Base-by-base conservation (phyloP, 176 grass and related monocot species). In the Luzula sylvatica region DNA sequence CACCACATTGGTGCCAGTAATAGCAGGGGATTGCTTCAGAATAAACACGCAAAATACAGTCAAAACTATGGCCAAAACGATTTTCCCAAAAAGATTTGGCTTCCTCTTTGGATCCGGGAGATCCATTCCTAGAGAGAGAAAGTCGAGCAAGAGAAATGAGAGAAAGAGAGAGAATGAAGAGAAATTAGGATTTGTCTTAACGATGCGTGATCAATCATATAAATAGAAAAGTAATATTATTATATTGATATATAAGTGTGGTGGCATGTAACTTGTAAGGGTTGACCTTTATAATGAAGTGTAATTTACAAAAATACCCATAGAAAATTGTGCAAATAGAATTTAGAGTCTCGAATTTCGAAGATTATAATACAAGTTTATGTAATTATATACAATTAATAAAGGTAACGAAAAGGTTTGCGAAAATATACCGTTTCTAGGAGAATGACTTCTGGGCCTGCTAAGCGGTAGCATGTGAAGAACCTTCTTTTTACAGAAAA, bases 21-120 rank as follows among this genome's bases (percentile, higher is more conserved):
- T 89, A 64, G 68, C 81, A 80, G 85, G 85, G 60, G 86, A 87
- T 75, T 90, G 92, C 81, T 90, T 98, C 55, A 98, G 66, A 73
- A 90, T 75, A 73, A 83, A 88, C 74, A 98, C 55, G 80, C 92
- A 98, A n/a, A 98, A 62, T 50, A 59, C 47, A 38, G 72, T 77
- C 50, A 98, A 60, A 58, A 75, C 50, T 52, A 70, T 64, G 26
- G 60, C 86, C 30, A 67, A 68, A 65, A 90, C 26, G 59, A 90
- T 53, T 80, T 90, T 98, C 55, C 75, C 81, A 69, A 83, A 23
- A 77, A 83, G 69, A 71, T 75, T 72, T 54, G 92, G 78, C 38
- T 98, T 98, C 53, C 81, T 64, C 60, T 82, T 90, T 69, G 72
- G 53, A 98, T 98, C 92, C 0, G 80, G 76, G 69, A 80, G 80